A percentile compares a stretch with the other conserved stretches of the same genome.
phyloP scores from a whole-genome alignment of 164 flowering plant species.

The Chloranthus sessilifolius region DNA sequence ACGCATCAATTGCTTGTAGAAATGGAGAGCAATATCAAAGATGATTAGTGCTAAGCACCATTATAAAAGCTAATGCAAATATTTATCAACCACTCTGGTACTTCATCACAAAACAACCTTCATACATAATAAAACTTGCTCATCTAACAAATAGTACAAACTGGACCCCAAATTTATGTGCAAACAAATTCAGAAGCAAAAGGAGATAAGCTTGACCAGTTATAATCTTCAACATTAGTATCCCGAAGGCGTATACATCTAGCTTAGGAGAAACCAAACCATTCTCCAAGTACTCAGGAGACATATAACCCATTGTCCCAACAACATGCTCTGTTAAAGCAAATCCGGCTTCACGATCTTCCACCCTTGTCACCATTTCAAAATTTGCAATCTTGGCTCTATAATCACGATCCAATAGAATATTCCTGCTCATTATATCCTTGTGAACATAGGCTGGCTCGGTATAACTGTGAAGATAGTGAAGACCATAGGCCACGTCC shows the following conservation, averaged over 20 bases:
- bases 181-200: too few relatives aligned
- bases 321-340: constrained; percentile 42
- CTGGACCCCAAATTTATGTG: too few relatives aligned
- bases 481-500: constrained; percentile 62
- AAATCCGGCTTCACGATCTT: constrained; percentile 32
- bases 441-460: constrained; percentile 59
- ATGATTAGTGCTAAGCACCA: too few relatives aligned
- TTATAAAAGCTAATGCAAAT: too few relatives aligned
- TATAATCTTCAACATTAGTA: constrained; percentile 52
- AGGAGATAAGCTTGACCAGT: too few relatives aligned
- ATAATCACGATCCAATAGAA: constrained; percentile 50
- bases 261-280: constrained; percentile 60
- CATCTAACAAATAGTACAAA: too few relatives aligned
- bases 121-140: too few relatives aligned
- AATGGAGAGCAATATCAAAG: too few relatives aligned
- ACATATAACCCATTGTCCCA: constrained; percentile 66
- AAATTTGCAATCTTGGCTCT: constrained; percentile 69
- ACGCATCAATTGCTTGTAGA: too few relatives aligned
- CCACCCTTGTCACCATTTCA: constrained; percentile 38
- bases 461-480: constrained; percentile 62
- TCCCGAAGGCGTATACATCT: constrained; percentile 73
- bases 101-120: too few relatives aligned
- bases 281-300: constrained; percentile 70
- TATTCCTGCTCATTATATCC: constrained; percentile 46
- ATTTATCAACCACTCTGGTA: too few relatives aligned